Evolutionary conservation across 495 filamentous ascomycete species (phyloP).

Genomic region (Penicillium canescens): DNA sequence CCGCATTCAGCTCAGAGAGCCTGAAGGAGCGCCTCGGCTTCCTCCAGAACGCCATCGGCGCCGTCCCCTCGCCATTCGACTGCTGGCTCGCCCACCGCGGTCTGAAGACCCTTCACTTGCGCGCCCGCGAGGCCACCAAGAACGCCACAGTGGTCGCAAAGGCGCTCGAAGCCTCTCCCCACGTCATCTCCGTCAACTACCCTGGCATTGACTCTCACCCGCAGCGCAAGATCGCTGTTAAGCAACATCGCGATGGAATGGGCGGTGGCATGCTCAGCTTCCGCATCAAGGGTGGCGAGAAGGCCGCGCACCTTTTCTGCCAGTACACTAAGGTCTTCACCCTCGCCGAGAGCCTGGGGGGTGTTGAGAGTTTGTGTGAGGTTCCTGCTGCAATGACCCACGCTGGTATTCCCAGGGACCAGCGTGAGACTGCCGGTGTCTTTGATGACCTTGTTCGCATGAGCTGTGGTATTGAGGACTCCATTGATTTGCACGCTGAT

Average conservation of each 20-base stretch:
- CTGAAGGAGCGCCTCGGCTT: slow-evolving; percentile 79
- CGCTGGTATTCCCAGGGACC: slow-evolving; percentile 85
- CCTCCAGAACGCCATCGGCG: slow-evolving; percentile 96
- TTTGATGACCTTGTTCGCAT: slow-evolving; percentile 94
- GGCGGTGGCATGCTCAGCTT: slow-evolving; percentile 98
- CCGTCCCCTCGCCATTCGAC: slow-evolving; percentile 92
- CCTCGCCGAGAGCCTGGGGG: slow-evolving; percentile 88
- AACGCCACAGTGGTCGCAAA: slow-evolving; percentile 80
- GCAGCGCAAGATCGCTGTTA: slow-evolving; percentile 77
- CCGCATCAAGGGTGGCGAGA: slow-evolving; percentile 86
- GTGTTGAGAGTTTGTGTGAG: slow-evolving; percentile 90
- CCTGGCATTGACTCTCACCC: slow-evolving; percentile 85
- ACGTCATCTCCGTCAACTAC: slow-evolving; percentile 91
- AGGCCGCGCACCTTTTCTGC: slow-evolving; percentile 90
- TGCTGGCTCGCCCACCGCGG: slow-evolving; percentile 99
- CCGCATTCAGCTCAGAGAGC: slow-evolving; percentile 86
- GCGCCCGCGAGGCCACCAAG: slow-evolving; percentile 76
- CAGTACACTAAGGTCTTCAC: slow-evolving; percentile 86
- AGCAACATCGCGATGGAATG: slow-evolving; percentile 92
- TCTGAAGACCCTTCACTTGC: slow-evolving; percentile 93
- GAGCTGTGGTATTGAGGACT: slow-evolving; percentile 93
- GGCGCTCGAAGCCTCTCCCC: slow-evolving; percentile 74
- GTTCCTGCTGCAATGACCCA: slow-evolving; percentile 95
- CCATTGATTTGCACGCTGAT: slow-evolving; percentile 78
- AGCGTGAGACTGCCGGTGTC: slow-evolving; percentile 91